These are phyloP conservation scores for Dittrichia graveolens DNA, from an alignment of 129 eudicot species.

Conservation along the genomic window DNA sequence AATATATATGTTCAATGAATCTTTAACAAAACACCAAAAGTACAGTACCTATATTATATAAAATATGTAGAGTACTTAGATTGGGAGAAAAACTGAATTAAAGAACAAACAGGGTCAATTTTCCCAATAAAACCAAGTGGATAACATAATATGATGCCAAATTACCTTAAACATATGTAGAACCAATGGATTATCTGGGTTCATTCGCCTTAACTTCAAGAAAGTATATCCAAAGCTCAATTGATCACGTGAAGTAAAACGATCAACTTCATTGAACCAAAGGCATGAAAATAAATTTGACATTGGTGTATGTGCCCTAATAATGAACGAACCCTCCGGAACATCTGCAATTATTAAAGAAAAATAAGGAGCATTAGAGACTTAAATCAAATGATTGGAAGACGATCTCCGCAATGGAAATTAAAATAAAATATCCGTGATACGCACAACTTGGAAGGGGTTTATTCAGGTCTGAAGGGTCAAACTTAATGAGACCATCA, in stretches of 20 bases:
- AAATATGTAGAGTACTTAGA: neutral
- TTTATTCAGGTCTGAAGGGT: conserved; percentile 72
- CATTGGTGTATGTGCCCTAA: conserved; percentile 95
- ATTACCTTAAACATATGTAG: conserved; percentile 86
- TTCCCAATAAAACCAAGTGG: neutral
- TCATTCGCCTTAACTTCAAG: conserved; percentile 70
- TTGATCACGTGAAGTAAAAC: conserved; percentile 95
- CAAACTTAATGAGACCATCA: conserved; percentile 88
- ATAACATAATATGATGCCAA: neutral
- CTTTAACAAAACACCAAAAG: too few species aligned
- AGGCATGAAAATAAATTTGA: conserved; percentile 93
- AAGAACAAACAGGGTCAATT: neutral
- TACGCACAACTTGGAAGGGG: conserved; percentile 95
- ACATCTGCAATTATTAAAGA: conserved; percentile 58
- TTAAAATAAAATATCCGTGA: conserved; percentile 30
- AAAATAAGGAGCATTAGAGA: conserved; percentile 13
- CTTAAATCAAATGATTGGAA: neutral
- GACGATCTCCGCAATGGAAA: conserved; percentile 13
- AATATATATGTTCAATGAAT: too few species aligned
- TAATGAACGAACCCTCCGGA: conserved; percentile 92
- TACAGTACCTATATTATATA: too few species aligned
- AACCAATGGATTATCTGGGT: conserved; percentile 62
- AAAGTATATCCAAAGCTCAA: conserved; percentile 90
- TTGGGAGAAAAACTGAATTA: neutral
- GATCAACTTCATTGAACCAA: conserved; percentile 98